These are phyloP conservation scores for Nakazawaea ernobii DNA, from an alignment of 805 yeast species.

Conservation along the genomic window DNA sequence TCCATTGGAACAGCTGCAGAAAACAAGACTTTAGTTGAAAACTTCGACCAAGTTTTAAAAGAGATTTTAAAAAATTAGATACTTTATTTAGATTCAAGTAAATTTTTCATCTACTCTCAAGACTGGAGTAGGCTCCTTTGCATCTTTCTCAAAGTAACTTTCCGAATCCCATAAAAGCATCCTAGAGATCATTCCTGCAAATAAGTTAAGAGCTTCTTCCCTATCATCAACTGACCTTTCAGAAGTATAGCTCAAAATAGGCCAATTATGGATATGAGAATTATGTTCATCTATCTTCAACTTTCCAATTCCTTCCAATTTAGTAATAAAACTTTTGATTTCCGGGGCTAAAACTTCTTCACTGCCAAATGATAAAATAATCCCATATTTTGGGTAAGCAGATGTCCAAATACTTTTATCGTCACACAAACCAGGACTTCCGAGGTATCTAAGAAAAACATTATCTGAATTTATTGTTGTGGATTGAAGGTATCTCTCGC, in stretches of 20 bases:
- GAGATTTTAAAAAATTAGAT: conserved; percentile 2
- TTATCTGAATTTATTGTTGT: conserved; percentile 7
- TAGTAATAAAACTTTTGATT: conserved; percentile 24
- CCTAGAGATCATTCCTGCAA: conserved; percentile 35
- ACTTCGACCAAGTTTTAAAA: conserved; percentile 25
- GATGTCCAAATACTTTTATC: conserved; percentile 30
- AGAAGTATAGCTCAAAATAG: conserved; percentile 32
- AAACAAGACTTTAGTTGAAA: conserved; percentile 50
- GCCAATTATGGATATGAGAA: conserved; percentile 43
- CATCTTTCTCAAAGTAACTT: conserved; percentile 19
- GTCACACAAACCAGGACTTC: conserved; percentile 27
- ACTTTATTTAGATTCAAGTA: background rate
- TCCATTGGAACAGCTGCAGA: conserved; percentile 84
- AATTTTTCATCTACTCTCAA: conserved; percentile 15
- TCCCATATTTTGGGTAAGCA: conserved; percentile 36
- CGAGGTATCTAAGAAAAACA: conserved; percentile 17
- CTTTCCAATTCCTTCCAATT: conserved; percentile 22
- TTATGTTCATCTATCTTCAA: conserved; percentile 28
- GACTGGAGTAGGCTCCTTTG: conserved; percentile 12
- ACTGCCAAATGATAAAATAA: conserved; percentile 36
- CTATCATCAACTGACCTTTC: conserved; percentile 38
- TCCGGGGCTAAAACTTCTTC: conserved; percentile 35
- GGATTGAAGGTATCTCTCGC: conserved; percentile 12
- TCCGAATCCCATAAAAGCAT: conserved; percentile 36
- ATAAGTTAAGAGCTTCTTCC: conserved; percentile 32